Evolutionary conservation across 257 asterid species (phyloP).

Genomic region (Fraxinus cuspidata): DNA sequence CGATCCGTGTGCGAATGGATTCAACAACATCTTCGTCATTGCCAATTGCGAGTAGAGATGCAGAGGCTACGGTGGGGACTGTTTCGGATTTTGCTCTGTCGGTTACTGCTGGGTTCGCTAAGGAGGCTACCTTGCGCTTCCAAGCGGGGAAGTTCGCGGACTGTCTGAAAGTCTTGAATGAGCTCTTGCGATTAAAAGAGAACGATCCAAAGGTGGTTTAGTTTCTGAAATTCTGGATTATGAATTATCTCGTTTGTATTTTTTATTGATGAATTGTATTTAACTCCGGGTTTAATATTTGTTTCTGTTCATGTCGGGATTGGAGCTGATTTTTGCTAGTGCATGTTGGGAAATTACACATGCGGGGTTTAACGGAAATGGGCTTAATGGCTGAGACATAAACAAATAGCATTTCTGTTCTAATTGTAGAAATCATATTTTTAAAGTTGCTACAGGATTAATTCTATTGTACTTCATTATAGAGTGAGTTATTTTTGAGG

Average conservation of each 20-base stretch:
- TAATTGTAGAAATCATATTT: background rate
- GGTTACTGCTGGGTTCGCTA: constrained; percentile 67
- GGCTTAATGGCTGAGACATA: background rate
- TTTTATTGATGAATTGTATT: background rate
- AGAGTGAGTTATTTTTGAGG: background rate
- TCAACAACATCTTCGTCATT: constrained; percentile 55
- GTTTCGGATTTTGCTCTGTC: constrained; percentile 53
- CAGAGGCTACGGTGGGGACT: constrained; percentile 30
- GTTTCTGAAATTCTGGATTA: background rate
- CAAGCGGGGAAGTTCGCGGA: constrained; percentile 75
- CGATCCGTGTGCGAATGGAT: constrained; percentile 72
- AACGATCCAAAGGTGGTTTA: constrained; percentile 78
- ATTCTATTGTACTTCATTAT: background rate
- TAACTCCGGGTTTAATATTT: background rate
- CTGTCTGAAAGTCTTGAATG: constrained; percentile 62
- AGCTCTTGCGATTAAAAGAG: constrained; percentile 59
- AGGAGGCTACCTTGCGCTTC: constrained; percentile 75
- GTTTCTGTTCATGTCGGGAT: background rate
- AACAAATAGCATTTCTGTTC: background rate
- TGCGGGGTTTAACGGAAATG: background rate
- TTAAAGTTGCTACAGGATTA: background rate
- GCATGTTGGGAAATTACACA: background rate
- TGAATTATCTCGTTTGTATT: background rate
- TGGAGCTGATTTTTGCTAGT: background rate
- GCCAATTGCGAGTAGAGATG: constrained; percentile 40